Base-by-base conservation (phyloP, 768 basidiomycete genomes). In the Phaeotremella skinneri region DNA sequence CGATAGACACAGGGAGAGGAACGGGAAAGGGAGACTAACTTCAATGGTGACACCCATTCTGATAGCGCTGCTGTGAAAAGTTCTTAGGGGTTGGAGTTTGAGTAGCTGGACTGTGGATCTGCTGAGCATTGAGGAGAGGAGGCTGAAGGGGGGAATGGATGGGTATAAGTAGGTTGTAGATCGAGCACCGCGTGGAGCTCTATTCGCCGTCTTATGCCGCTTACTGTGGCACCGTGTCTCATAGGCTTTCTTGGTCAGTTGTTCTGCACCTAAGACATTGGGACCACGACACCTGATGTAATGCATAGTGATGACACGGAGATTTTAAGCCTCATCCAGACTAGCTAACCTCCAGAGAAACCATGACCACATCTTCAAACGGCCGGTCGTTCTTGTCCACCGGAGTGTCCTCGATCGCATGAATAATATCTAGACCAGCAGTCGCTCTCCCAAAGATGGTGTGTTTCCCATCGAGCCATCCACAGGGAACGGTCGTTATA, bases 401-500 rank as follows among this genome's bases (percentile, higher is more conserved):
- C 27, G 70, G 52, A 1, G 67, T 71, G 32, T 76, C 61, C 59
- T 97, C 93, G 69, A 99, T 97, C 16, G 82, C 81, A 67, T 94
- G 91, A 3, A 96, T 83, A 26, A 94, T 87, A 76, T 96, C 93
- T 51, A 94, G 79, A 4, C 94, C 93, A 3, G 86, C 85, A 32
- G 87, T 79, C 13, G 90, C 90, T 23, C 91, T 84, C 1, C 93
- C 94, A 67, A 98, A 98, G 65, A 97, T 89, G 0, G 78, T 78
- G 63, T 80, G 79, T 65, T 80, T 80, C 61, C 74, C 73, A 52
- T 96, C 91, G 62, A 94, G 79, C 91, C 91, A 94, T 5, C 91
- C 90, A 6, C 89, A 90, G 5, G 92, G 87, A 2, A 87, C 92
- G 3, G 92, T 96, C 6, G 93, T 97, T 74, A 98, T 91, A 80